These are phyloP conservation scores for Chenopodium album DNA, from an alignment of 148 eudicot genomes.

Conservation along the genomic window DNA sequence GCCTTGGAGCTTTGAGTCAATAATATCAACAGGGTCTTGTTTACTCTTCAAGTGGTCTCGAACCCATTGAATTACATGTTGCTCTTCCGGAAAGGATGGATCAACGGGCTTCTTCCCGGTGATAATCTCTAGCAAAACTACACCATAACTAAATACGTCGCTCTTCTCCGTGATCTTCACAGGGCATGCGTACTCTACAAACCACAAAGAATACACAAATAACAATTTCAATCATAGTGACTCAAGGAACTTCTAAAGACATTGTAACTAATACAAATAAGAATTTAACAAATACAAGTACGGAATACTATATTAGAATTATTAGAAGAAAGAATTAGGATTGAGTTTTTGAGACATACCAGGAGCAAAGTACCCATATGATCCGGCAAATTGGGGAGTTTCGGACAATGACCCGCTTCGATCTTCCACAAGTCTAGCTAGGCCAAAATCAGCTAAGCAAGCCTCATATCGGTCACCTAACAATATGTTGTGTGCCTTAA, in stretches of 20 bases:
- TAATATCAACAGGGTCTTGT: slow-evolving; percentile 56
- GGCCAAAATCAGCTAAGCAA: slow-evolving; percentile 85
- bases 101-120: slow-evolving; percentile 76
- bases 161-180: slow-evolving; percentile 69
- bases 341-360: slow-evolving; percentile 39
- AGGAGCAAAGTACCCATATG: slow-evolving; percentile 93
- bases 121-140: slow-evolving; percentile 69
- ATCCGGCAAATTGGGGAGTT: slow-evolving; percentile 77
- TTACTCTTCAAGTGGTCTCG: slow-evolving; percentile 73
- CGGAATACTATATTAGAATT: too few species aligned
- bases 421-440: slow-evolving; percentile 74
- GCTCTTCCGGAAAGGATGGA: slow-evolving; percentile 55
- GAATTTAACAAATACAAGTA: too few species aligned
- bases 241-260: not conserved
- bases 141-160: slow-evolving; percentile 91
- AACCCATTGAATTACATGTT: slow-evolving; percentile 79
- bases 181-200: slow-evolving; percentile 66
- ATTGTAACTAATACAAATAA: too few species aligned
- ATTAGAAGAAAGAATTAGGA: too few species aligned
- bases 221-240: not conserved
- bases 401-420: slow-evolving; percentile 51
- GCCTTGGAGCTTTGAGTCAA: slow-evolving; percentile 70
- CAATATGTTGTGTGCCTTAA: slow-evolving; percentile 77
- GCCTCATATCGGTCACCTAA: slow-evolving; percentile 81
- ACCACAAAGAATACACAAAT: not conserved